Evolutionary conservation across 2,329 filamentous ascomycete species (phyloP).

Genomic region (Bipolaris cookei): DNA sequence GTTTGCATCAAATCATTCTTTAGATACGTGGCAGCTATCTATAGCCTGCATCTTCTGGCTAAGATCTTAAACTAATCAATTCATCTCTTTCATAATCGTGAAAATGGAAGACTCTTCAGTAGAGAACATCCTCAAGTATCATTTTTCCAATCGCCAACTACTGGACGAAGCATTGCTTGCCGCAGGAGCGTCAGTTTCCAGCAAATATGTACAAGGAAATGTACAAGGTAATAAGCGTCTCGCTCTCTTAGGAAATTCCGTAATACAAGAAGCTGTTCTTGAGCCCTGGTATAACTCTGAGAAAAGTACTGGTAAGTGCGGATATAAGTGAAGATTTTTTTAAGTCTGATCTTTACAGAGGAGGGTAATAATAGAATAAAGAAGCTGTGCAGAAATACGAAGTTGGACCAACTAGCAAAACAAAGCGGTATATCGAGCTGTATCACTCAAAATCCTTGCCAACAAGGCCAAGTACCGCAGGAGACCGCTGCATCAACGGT

Average conservation of each 20-base stretch:
- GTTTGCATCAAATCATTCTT: no score
- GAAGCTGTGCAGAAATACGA: neutral
- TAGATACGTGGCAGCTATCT: no score
- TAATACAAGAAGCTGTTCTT: neutral
- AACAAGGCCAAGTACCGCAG: neutral
- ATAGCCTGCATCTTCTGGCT: no score
- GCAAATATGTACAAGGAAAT: neutral
- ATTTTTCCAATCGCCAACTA: neutral
- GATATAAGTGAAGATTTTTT: neutral
- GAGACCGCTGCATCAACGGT: neutral
- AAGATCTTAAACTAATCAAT: no score
- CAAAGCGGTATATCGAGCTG: neutral
- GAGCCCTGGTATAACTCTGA: neutral
- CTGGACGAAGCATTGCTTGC: neutral
- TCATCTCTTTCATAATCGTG: no score
- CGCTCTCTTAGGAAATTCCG: neutral
- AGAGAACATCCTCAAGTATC: neutral
- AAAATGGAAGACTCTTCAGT: neutral
- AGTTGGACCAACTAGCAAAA: neutral
- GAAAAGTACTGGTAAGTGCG: neutral
- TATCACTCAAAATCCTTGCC: neutral
- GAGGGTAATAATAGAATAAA: neutral
- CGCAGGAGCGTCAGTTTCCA: neutral
- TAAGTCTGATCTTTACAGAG: neutral
- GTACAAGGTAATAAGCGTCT: neutral